Conservation (phyloP, 2,329 filamentous ascomycete genomes). For the Fusarium humuli region DNA sequence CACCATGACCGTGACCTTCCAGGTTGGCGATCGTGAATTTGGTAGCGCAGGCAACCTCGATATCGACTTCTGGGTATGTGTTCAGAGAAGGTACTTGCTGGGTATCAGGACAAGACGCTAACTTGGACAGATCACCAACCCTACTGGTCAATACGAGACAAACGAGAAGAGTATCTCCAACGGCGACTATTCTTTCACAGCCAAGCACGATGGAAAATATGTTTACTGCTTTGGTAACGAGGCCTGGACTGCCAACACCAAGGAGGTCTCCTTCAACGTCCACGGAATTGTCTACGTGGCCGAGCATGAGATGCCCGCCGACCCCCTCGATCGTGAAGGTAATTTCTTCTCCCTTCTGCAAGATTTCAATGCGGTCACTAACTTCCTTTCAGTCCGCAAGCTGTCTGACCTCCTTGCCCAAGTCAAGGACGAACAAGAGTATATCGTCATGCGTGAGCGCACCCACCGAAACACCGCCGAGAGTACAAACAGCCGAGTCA, state of each 20-base stretch:
- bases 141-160: conserved; percentile 78
- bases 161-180: conserved; percentile 85
- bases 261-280: conserved; percentile 99
- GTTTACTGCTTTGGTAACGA: conserved; percentile 99
- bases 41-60: conserved; percentile 94
- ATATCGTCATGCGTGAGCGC: conserved; percentile 94
- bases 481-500: conserved; percentile 96
- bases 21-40: conserved; percentile 97
- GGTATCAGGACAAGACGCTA: conserved; percentile 22
- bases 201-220: conserved; percentile 87
- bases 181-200: conserved; percentile 93
- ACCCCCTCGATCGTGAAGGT: conserved; percentile 94
- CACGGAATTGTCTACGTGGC: conserved; percentile 98
- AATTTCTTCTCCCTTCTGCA: conserved; percentile 47
- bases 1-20: conserved; percentile 98
- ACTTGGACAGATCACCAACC: conserved; percentile 77
- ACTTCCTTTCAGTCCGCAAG: conserved; percentile 71
- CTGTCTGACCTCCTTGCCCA: conserved; percentile 88
- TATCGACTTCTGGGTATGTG: conserved; percentile 94
- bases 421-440: conserved; percentile 97
- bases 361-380: conserved; percentile 2
- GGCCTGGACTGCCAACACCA: conserved; percentile 94
- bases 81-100: not conserved
- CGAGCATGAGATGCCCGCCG: conserved; percentile 83
- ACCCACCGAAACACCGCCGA: conserved; percentile 98